Evolutionary conservation across 2,329 filamentous ascomycete genomes (phyloP), one percentile per base, ranked within the genome.

Genomic region (Alternaria atra): DNA sequence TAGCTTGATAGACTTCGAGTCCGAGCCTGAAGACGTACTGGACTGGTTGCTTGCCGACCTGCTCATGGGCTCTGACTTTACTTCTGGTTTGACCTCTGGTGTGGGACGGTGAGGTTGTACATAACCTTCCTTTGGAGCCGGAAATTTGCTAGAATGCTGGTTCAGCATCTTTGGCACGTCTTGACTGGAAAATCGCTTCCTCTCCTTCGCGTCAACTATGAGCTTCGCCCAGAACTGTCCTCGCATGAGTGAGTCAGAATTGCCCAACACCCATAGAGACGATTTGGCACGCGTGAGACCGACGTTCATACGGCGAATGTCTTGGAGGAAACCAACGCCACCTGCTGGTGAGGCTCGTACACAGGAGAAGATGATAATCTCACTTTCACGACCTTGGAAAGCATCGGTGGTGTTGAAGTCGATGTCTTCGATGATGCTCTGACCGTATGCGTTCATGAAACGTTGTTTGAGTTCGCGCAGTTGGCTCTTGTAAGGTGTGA

Each of bases 351-450:
- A 94, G 23, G 95, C 94, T 81, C 95, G 90, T 63, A 99, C 95
- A 79, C 96, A 99, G 40, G 95, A 98, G 82, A 99, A 99, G 66
- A 99, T 98, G 78, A 99, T 98, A 65, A 99, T 90, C 75, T 99
- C 95, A 73, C 93, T 95, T 80, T 99, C 95, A 68, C 96, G 89
- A 64, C 95, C 95, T 78, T 99, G 93, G 78, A 97, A 99, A 17
- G 95, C 96, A 80, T 99, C 95, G 0, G 95, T 99, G 0, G 95
- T 99, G 78, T 99, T 99, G 86, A 99, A 99, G 68, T 99, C 96
- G 66, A 99, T 91, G 20, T 86, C 86, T 32, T 91, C 89, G 25
- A 89, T 85, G 66, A 99, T 93, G 0, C 78, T 80, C 4, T 91
- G 87, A 35, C 94, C 93, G 73, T 91, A 98, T 43, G 84, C 84